phyloP scores from a whole-genome alignment of 306 rosid genomes.

The Rosa multiflora region DNA sequence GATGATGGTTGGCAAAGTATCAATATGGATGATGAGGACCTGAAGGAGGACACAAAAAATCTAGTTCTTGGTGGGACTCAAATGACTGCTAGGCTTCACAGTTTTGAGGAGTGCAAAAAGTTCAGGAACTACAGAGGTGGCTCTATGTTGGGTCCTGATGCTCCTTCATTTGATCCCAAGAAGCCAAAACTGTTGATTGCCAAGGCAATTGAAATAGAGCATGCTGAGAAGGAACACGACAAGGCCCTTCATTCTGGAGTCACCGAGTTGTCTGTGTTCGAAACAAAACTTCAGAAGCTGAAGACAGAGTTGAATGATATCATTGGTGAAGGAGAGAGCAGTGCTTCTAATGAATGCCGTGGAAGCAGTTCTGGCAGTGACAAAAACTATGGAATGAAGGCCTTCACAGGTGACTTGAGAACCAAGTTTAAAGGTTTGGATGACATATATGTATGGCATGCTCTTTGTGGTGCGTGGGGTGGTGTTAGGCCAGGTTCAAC shows the following conservation, averaged over 20 bases:
- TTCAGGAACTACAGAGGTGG: constrained; percentile 62
- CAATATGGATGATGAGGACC: constrained; percentile 54
- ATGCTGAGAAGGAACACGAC: constrained; percentile 38
- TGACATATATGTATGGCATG: constrained; percentile 86
- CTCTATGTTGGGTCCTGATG: constrained; percentile 44
- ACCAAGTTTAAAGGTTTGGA: constrained; percentile 62
- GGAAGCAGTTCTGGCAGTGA: constrained; percentile 22
- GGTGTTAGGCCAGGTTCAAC: constrained; percentile 85
- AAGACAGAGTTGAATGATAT: constrained; percentile 54
- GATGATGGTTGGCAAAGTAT: constrained; percentile 96
- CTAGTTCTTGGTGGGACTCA: constrained; percentile 71
- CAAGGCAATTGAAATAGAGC: constrained; percentile 63
- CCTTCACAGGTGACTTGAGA: constrained; percentile 72
- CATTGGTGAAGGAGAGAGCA: constrained; percentile 38
- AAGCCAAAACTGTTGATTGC: constrained; percentile 46
- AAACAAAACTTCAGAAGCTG: constrained; percentile 41
- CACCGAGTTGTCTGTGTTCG: constrained; percentile 31
- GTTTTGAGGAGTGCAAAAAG: constrained; percentile 66
- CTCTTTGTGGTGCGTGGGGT: constrained; percentile 91
- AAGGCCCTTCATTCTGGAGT: constrained; percentile 36
- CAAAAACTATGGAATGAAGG: constrained; percentile 59
- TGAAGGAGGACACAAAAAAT: constrained; percentile 52
- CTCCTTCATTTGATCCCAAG: constrained; percentile 63
- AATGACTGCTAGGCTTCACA: constrained; percentile 73
- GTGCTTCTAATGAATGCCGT: constrained; percentile 9